These are phyloP conservation scores for Pelargonium myrrhifolium DNA, from an alignment of 441 rosid species.

Conservation along the genomic window DNA sequence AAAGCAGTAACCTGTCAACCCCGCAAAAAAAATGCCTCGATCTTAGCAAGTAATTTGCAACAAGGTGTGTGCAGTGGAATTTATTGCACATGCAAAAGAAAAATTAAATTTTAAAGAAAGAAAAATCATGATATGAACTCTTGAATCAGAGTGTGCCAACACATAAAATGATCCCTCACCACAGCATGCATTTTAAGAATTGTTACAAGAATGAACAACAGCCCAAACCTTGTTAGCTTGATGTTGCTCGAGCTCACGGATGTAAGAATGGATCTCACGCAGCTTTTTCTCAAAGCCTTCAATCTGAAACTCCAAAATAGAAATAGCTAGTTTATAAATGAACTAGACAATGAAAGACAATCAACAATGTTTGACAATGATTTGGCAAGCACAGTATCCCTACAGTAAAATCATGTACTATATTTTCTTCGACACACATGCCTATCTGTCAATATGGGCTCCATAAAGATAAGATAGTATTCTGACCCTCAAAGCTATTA, in stretches of 20 bases:
- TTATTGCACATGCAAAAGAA: conserved; percentile 7
- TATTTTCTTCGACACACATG: conserved; percentile 1
- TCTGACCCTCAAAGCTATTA: conserved; percentile 8
- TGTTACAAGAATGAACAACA: conserved; percentile 17
- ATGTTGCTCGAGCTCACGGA: conserved; percentile 48
- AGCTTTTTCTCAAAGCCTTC: conserved; percentile 42
- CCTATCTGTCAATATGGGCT: conserved; percentile 1
- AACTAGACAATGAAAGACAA: neutral
- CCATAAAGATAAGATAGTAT: neutral
- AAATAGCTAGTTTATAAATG: conserved; percentile 12
- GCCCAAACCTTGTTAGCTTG: conserved; percentile 66
- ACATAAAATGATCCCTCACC: conserved; percentile 5
- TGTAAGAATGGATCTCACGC: conserved; percentile 27
- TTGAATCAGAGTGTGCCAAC: neutral
- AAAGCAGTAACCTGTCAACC: conserved; percentile 78
- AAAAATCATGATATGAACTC: neutral
- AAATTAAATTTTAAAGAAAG: neutral
- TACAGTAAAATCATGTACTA: neutral
- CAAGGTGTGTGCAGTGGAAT: conserved; percentile 6
- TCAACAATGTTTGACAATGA: neutral
- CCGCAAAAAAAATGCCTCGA: neutral
- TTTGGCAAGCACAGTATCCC: neutral
- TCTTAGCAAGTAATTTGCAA: neutral
- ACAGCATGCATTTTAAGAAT: conserved; percentile 2
- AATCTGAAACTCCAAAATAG: conserved; percentile 40